Evolutionary conservation across 1,284 basidiomycete species (phyloP).

Genomic region (Puccinia novopanici): DNA sequence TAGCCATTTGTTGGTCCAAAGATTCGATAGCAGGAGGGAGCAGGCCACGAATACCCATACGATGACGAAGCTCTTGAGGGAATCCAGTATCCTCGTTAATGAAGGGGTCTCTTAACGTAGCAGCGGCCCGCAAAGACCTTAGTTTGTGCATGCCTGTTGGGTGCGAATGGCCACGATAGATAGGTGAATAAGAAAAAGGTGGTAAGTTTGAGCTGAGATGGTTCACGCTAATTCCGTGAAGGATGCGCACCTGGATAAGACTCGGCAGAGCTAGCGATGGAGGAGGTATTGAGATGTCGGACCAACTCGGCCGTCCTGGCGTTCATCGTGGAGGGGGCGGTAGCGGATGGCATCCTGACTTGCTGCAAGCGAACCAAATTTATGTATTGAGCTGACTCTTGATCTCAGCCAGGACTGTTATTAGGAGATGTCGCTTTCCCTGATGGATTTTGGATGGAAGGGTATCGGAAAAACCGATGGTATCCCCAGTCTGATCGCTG

Average conservation of each 20-base stretch:
- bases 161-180: neutral
- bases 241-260: conserved; percentile 38
- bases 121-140: conserved; percentile 43
- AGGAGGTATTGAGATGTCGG: conserved; percentile 38
- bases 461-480: neutral
- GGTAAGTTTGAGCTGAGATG: conserved; percentile 9
- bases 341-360: conserved; percentile 48
- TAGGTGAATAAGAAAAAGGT: neutral
- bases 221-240: neutral
- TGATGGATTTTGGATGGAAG: neutral
- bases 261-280: conserved; percentile 24
- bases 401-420: neutral
- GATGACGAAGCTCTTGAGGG: conserved; percentile 42
- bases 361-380: neutral
- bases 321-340: conserved; percentile 47
- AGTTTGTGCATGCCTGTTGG: conserved; percentile 40
- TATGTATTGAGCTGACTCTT: neutral
- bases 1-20: conserved; percentile 49
- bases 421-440: neutral
- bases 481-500: neutral
- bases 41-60: conserved; percentile 47
- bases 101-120: conserved; percentile 48
- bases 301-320: conserved; percentile 49
- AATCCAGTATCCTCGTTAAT: conserved; percentile 50
- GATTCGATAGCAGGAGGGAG: conserved; percentile 45